Evolutionary conservation across 1,284 basidiomycete genomes (phyloP).

Genomic region (Bondarzewia mesenterica): DNA sequence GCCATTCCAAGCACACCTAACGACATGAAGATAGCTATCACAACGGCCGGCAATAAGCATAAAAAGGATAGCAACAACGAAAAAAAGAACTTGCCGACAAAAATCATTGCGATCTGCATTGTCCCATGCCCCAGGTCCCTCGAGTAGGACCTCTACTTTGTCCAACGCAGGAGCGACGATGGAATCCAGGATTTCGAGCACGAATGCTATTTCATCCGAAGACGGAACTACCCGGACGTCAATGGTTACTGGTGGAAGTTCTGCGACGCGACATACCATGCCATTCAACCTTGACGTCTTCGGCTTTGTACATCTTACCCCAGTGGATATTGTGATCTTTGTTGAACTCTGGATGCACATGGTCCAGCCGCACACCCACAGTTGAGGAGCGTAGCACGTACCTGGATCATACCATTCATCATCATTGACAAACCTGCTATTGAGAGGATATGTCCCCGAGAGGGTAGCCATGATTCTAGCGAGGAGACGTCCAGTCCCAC

Average conservation of each 20-base stretch:
- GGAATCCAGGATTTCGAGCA: slow-evolving; percentile 70
- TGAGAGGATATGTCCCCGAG: slow-evolving; percentile 72
- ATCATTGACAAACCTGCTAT: slow-evolving; percentile 79
- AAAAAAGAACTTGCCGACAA: slow-evolving; percentile 57
- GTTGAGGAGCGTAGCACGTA: slow-evolving; percentile 22
- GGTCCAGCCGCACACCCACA: background rate
- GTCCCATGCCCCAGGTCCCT: slow-evolving; percentile 54
- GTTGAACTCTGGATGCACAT: slow-evolving; percentile 51
- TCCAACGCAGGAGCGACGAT: slow-evolving; percentile 63
- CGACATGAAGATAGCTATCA: slow-evolving; percentile 60
- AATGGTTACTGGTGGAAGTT: slow-evolving; percentile 1
- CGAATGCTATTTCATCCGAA: slow-evolving; percentile 72
- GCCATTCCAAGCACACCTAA: slow-evolving; percentile 65
- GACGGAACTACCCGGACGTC: slow-evolving; percentile 46
- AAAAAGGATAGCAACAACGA: slow-evolving; percentile 2
- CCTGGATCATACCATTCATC: slow-evolving; percentile 77
- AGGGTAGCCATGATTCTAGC: slow-evolving; percentile 75
- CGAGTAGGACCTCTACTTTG: slow-evolving; percentile 60
- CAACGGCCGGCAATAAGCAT: slow-evolving; percentile 3
- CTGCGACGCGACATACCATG: slow-evolving; percentile 45
- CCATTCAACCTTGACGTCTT: slow-evolving; percentile 85
- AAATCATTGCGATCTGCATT: slow-evolving; percentile 85
- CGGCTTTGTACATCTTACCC: slow-evolving; percentile 77
- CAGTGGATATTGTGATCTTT: slow-evolving; percentile 70
- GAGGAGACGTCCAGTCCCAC: slow-evolving; percentile 73